Percentiles rank a stretch among this genome's conserved stretches.
phyloP scores from a whole-genome alignment of 495 filamentous ascomycete genomes.

The Tuber melanosporum region DNA sequence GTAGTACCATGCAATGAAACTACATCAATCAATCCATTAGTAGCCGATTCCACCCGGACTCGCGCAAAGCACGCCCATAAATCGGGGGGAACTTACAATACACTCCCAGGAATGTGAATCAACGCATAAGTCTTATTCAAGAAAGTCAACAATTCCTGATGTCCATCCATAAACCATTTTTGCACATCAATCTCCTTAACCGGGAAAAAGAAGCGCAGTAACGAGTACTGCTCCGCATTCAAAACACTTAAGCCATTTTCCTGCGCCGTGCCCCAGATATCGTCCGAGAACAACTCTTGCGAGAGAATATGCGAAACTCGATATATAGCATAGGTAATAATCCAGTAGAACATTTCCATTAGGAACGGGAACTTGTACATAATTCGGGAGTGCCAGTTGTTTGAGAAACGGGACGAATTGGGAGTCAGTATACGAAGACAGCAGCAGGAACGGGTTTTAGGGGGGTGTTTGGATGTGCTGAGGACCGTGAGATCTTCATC shows the following conservation, averaged over 20 bases:
- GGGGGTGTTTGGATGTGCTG: slow-evolving; percentile 44
- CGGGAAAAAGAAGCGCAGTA: slow-evolving; percentile 52
- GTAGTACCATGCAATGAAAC: slow-evolving; percentile 63
- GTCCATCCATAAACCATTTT: slow-evolving; percentile 55
- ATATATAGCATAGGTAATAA: slow-evolving; percentile 62
- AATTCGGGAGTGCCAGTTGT: slow-evolving; percentile 55
- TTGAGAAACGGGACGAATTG: slow-evolving; percentile 54
- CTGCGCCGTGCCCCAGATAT: slow-evolving; percentile 62
- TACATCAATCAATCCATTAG: neutral
- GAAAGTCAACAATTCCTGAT: slow-evolving; percentile 52
- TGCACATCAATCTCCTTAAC: slow-evolving; percentile 53
- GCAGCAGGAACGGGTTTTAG: slow-evolving; percentile 48
- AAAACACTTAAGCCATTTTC: slow-evolving; percentile 58
- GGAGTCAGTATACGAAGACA: slow-evolving; percentile 50
- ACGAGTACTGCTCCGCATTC: slow-evolving; percentile 54
- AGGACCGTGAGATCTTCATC: slow-evolving; percentile 39
- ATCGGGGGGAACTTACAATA: slow-evolving; percentile 48
- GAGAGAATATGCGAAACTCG: slow-evolving; percentile 55
- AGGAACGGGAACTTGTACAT: slow-evolving; percentile 67
- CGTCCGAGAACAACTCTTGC: slow-evolving; percentile 53
- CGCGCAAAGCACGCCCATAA: slow-evolving; percentile 8
- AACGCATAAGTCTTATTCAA: slow-evolving; percentile 59
- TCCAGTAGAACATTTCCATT: slow-evolving; percentile 78
- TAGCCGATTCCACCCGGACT: neutral
- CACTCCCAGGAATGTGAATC: slow-evolving; percentile 62